A percentile compares a stretch with the other conserved stretches of the same genome.
Evolutionary conservation across 78 protist genomes (phyloP).

Genomic region (Salpingoeca rosetta): DNA sequence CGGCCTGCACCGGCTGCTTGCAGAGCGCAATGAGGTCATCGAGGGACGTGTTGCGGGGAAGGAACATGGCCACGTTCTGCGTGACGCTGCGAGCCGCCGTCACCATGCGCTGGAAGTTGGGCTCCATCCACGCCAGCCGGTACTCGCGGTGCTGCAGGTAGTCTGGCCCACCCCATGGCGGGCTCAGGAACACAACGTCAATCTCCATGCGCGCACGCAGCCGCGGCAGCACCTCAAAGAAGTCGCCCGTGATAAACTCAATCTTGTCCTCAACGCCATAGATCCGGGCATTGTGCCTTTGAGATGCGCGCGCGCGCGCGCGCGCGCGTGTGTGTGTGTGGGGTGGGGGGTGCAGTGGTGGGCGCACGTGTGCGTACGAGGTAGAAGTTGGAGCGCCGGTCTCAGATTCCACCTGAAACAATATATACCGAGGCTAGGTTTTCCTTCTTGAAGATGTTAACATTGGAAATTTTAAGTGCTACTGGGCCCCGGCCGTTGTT

Average conservation of each 20-base stretch:
- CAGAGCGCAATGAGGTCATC: background rate
- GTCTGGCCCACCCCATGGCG: conserved; percentile 42
- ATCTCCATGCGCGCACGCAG: background rate
- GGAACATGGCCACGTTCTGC: background rate
- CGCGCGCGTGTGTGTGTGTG: too few species aligned
- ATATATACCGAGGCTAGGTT: background rate
- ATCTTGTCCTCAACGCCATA: too few species aligned
- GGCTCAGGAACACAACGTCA: conserved; percentile 28
- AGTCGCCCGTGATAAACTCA: background rate
- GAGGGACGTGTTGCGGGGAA: background rate
- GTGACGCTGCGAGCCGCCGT: background rate
- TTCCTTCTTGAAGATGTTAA: too few species aligned
- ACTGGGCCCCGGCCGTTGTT: too few species aligned
- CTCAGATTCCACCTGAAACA: background rate
- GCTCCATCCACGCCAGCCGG: background rate
- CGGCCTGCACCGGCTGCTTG: background rate
- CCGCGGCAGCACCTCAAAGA: background rate
- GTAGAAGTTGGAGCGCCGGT: background rate
- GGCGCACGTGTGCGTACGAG: background rate
- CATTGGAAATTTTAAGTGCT: too few species aligned
- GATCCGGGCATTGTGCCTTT: background rate
- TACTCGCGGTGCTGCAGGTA: background rate
- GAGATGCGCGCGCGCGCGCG: too few species aligned
- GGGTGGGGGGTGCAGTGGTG: too few species aligned
- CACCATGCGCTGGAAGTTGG: background rate